These are phyloP conservation scores for Fusarium camptoceras DNA, from an alignment of 2,329 filamentous ascomycete species.

Conservation along the genomic window DNA sequence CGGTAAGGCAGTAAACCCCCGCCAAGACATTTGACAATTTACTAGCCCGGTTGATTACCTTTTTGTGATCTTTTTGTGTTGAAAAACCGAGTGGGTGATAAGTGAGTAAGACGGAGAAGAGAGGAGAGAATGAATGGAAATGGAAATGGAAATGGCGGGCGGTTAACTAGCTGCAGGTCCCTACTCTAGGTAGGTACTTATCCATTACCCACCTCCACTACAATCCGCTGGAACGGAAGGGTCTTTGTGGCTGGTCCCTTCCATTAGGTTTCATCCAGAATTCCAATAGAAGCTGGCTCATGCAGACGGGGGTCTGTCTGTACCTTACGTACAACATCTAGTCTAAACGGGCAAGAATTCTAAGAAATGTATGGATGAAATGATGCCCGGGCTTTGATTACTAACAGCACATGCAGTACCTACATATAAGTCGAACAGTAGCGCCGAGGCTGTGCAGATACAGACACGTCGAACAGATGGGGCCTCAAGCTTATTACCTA, in stretches of 20 bases:
- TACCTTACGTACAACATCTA: constrained; percentile 11
- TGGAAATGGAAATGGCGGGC: constrained; percentile 1
- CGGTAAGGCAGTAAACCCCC: constrained; percentile 20
- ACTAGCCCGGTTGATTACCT: constrained; percentile 9
- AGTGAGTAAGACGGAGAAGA: background rate
- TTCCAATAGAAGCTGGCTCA: constrained; percentile 33
- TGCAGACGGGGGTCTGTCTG: constrained; percentile 17
- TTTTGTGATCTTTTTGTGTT: background rate
- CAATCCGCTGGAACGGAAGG: constrained; percentile 3
- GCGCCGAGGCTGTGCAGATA: constrained; percentile 43
- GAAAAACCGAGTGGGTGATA: background rate
- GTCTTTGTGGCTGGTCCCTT: constrained; percentile 25
- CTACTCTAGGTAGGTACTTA: too few species aligned
- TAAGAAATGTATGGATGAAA: background rate
- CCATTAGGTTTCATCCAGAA: constrained; percentile 28
- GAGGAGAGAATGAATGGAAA: background rate
- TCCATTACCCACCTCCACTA: background rate
- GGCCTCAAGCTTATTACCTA: constrained; percentile 16
- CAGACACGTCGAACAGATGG: constrained; percentile 42
- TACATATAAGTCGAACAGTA: constrained; percentile 5
- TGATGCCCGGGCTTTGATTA: background rate
- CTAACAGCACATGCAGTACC: background rate
- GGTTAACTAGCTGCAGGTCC: background rate
- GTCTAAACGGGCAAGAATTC: constrained; percentile 17
- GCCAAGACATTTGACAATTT: constrained; percentile 17